Conservation (phyloP, 1,139 yeast species). For the Magnusiomyces sp. region DNA sequence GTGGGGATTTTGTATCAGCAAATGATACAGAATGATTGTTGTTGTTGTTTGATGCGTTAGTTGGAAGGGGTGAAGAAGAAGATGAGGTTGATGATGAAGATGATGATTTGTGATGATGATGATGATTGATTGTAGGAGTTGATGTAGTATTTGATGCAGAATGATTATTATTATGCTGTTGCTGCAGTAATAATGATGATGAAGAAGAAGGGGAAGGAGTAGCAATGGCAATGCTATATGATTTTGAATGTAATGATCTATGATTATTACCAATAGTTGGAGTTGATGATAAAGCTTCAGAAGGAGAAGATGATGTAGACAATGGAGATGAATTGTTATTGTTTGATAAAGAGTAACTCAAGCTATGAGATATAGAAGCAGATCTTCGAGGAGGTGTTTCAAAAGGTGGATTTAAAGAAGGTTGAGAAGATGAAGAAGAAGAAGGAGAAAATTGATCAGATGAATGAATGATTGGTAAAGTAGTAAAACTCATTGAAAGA, state of each 20-base stretch:
- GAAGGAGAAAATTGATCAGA: slow-evolving; percentile 2
- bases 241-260: background rate
- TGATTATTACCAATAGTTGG: background rate
- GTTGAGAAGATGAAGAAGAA: slow-evolving; percentile 4
- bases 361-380: background rate
- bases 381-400: background rate
- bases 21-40: background rate
- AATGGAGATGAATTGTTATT: slow-evolving; percentile 1
- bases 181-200: background rate
- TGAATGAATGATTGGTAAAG: slow-evolving; percentile 21
- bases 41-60: background rate
- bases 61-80: background rate
- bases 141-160: background rate
- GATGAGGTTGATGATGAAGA: background rate
- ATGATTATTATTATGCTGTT: background rate
- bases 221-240: background rate
- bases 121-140: background rate
- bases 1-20: background rate
- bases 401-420: slow-evolving; percentile 5
- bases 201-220: background rate
- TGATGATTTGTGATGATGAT: background rate
- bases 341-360: background rate
- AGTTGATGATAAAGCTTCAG: background rate
- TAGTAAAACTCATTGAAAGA: slow-evolving; percentile 24
- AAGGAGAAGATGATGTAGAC: slow-evolving; percentile 3